Conservation (phyloP, 768 basidiomycete species). For the Tricholomella constricta region DNA sequence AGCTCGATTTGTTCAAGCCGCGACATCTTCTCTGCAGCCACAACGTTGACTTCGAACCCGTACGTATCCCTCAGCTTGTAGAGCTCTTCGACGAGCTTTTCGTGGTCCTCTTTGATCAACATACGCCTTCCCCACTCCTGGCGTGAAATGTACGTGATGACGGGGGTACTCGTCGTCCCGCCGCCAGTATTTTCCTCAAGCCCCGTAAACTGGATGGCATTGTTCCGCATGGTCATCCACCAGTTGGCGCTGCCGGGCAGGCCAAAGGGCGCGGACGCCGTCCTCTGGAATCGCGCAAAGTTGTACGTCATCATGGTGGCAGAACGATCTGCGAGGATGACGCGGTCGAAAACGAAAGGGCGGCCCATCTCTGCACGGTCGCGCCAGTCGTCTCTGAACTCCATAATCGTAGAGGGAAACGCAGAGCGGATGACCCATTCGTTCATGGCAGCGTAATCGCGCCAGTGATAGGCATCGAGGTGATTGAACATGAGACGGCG, state of each 20-base stretch:
- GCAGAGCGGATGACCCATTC: conserved; percentile 78
- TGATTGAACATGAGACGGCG: conserved; percentile 78
- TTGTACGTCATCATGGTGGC: conserved; percentile 76
- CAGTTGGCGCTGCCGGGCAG: conserved; percentile 77
- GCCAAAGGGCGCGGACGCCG: conserved; percentile 71
- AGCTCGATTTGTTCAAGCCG: conserved; percentile 79
- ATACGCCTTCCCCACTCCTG: conserved; percentile 89
- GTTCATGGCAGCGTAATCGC: conserved; percentile 92
- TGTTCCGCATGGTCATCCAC: conserved; percentile 81
- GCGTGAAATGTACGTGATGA: conserved; percentile 91
- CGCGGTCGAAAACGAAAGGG: conserved; percentile 83
- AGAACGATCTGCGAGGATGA: conserved; percentile 83
- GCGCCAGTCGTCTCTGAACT: conserved; percentile 81
- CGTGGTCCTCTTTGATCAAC: conserved; percentile 76
- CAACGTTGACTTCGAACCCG: conserved; percentile 88
- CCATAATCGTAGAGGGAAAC: conserved; percentile 80
- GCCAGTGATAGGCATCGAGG: conserved; percentile 77
- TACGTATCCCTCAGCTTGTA: conserved; percentile 66
- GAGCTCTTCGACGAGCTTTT: conserved; percentile 74
- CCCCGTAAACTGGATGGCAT: conserved; percentile 73
- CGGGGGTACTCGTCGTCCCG: conserved; percentile 58
- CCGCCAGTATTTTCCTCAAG: conserved; percentile 44
- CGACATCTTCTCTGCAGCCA: conserved; percentile 80
- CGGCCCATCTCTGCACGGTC: conserved; percentile 73
- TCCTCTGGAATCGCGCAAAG: conserved; percentile 72